These are phyloP conservation scores for Pyronema omphalodes DNA, from an alignment of 495 filamentous ascomycete species.

Conservation along the genomic window DNA sequence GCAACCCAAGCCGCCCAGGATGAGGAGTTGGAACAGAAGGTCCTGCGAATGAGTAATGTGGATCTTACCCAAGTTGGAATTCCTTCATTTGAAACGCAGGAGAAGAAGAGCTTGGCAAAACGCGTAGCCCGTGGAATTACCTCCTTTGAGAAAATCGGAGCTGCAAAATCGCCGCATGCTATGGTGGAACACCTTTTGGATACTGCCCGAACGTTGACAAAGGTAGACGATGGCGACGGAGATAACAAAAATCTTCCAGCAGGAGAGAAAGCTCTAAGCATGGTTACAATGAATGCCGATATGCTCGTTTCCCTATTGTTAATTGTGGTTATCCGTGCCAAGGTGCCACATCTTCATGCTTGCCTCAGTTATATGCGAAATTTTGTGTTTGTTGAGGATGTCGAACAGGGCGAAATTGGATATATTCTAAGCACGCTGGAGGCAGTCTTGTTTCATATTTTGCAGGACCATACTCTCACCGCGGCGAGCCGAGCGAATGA, in stretches of 20 bases:
- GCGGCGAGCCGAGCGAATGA: constrained; percentile 73
- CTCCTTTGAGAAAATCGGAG: constrained; percentile 71
- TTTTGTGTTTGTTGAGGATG: constrained; percentile 92
- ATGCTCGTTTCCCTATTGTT: constrained; percentile 82
- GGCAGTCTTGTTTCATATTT: constrained; percentile 80
- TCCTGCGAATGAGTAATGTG: constrained; percentile 79
- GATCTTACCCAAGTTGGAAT: constrained; percentile 92
- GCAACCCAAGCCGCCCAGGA: constrained; percentile 64
- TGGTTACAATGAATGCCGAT: constrained; percentile 85
- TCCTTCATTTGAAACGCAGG: constrained; percentile 23
- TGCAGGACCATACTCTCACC: constrained; percentile 58
- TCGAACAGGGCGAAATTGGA: constrained; percentile 90
- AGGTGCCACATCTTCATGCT: constrained; percentile 74
- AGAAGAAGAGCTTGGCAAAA: constrained; percentile 13
- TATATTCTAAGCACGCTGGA: constrained; percentile 96
- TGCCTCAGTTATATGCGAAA: constrained; percentile 81
- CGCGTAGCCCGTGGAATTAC: constrained; percentile 62
- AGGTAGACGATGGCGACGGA: constrained; percentile 27
- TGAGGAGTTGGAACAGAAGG: constrained; percentile 73
- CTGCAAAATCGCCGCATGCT: constrained; percentile 74
- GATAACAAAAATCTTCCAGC: constrained; percentile 6
- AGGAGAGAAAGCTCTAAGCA: constrained; percentile 39
- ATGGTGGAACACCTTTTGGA: constrained; percentile 78
- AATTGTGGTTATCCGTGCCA: constrained; percentile 80
- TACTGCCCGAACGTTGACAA: constrained; percentile 72